Evolutionary conservation across 129 eudicot genomes (phyloP).

Genomic region (Tagetes erecta): DNA sequence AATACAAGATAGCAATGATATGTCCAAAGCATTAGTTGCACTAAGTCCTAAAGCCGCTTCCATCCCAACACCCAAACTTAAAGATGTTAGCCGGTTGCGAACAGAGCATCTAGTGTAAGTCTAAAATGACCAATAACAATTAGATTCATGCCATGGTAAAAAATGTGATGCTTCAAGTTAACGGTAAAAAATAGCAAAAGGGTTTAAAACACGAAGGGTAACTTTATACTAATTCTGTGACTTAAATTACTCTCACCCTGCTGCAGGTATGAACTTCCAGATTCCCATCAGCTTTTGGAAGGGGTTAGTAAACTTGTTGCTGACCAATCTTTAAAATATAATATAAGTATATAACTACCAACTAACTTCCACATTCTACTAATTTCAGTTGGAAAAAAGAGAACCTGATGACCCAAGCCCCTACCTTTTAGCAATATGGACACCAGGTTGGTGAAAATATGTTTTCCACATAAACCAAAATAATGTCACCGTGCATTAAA

Average conservation of each 20-base stretch:
- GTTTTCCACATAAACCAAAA: not conserved
- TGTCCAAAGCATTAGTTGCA: conserved; percentile 78
- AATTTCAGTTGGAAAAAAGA: conserved; percentile 65
- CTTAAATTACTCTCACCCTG: conserved; percentile 13
- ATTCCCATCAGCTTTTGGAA: conserved; percentile 69
- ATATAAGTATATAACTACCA: not conserved
- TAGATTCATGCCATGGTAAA: not conserved
- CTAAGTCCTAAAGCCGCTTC: conserved; percentile 56
- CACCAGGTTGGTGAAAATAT: conserved; percentile 61
- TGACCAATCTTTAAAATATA: conserved; percentile 8
- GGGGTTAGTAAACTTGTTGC: conserved; percentile 54
- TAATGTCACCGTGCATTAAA: not conserved
- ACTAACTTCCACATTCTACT: conserved; percentile 17
- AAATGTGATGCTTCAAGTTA: not conserved
- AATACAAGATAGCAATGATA: conserved; percentile 52
- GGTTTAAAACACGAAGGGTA: not conserved
- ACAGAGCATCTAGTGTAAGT: conserved; percentile 99
- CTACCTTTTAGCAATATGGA: conserved; percentile 89
- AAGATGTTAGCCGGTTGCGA: conserved; percentile 73
- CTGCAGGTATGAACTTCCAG: conserved; percentile 96
- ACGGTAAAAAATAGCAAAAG: not conserved
- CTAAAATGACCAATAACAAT: not conserved
- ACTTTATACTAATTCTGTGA: not conserved
- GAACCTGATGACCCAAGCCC: conserved; percentile 89
- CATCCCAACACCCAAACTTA: conserved; percentile 79